Evolutionary conservation across 2,329 filamentous ascomycete species (phyloP), one percentile per base, ranked within the genome.

Genomic region (Aspergillus pseudotamarii): DNA sequence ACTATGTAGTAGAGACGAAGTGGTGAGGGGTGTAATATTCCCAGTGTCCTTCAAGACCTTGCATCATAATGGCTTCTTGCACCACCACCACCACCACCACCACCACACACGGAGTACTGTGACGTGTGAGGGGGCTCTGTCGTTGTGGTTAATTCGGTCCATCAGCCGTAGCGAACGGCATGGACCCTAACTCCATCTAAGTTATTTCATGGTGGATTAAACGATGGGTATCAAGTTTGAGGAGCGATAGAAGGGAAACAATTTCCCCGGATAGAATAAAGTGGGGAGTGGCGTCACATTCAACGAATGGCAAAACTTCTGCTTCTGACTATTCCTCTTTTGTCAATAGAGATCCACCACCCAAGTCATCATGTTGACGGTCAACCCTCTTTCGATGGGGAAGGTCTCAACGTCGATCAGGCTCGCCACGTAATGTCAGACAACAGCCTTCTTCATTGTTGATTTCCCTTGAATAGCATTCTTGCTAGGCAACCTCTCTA

Each of bases 301-400:
- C 50, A 38, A 23, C 62, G 55, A 64, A 61, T 46, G 38, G 55
- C 34, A 59, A 55, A 57, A 38, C 58, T 58, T 55, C 54, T 57
- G 50, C 51, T 59, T 45, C 32, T 50, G 34, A 58, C 46, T 48
- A 43, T 43, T 21, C 16, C 14, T 38, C 45, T 38, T 61, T 43
- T 23, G 36, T 19, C 28, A 23, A 57, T 50, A 21, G 14, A 45
- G 26, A 26, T 41, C 46, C 46, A 51, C 28, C n/a, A 19, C 14
- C 10, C 26, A 51, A 30, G 38, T 41, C 38, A 41, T 59, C 30
- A 26, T 26, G 3, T 26, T 26, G 26, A 4, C 26, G 26, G 26
- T 26, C 26, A 26, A 26, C 26, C 26, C 21, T 36, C 19, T 34
- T 34, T 34, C 11, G 21, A 55, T 55, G n/a, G 21, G 58, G 58